Evolutionary conservation across 2,329 filamentous ascomycete genomes (phyloP).

Genomic region (Cordyceps tenuipes): DNA sequence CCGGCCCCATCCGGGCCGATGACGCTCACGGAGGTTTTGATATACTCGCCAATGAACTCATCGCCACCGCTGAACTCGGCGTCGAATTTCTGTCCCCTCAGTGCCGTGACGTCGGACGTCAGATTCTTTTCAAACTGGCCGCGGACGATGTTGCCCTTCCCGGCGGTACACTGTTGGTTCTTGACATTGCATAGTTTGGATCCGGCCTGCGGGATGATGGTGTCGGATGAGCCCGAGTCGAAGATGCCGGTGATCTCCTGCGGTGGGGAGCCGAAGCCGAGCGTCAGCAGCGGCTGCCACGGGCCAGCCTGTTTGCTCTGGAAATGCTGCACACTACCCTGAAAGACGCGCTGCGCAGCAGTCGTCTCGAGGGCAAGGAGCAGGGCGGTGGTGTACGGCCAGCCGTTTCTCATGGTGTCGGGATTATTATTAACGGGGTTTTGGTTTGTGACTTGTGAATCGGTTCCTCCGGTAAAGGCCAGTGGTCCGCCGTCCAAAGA

Average conservation of each 20-base stretch:
- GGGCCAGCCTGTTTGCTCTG: background rate
- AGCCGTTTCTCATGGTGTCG: background rate
- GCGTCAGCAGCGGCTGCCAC: background rate
- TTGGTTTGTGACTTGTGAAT: background rate
- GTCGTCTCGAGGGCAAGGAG: background rate
- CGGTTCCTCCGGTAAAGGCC: background rate
- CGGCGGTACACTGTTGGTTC: slow-evolving; percentile 5
- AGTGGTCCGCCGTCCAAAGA: no score
- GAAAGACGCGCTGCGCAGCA: background rate
- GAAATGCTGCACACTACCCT: slow-evolving; percentile 8
- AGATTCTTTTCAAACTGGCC: background rate
- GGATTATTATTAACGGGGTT: background rate
- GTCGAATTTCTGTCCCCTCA: background rate
- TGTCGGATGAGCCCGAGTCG: slow-evolving; percentile 2
- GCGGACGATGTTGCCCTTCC: background rate
- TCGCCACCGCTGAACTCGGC: slow-evolving; percentile 1
- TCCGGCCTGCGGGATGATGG: slow-evolving; percentile 4
- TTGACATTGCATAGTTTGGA: background rate
- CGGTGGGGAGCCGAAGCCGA: background rate
- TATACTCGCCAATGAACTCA: background rate
- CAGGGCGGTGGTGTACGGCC: background rate
- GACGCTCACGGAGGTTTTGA: background rate
- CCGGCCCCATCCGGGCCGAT: background rate
- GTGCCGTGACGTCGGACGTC: background rate
- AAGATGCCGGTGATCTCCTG: slow-evolving; percentile 6